Conservation (phyloP, 1,284 basidiomycete species). For the Lentinula novae-zelandiae region DNA sequence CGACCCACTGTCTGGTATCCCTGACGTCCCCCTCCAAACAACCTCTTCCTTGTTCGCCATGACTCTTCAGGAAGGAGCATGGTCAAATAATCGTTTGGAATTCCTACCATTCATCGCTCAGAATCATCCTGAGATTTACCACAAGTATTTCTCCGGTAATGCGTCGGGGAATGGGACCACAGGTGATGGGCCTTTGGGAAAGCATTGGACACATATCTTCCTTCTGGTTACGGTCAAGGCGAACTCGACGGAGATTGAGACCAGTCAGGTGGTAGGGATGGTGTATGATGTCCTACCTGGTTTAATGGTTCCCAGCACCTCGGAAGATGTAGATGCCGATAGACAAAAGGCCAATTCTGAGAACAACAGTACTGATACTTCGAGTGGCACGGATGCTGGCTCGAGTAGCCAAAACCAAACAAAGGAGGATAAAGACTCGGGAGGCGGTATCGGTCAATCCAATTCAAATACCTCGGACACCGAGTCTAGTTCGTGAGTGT, state of each 20-base stretch:
- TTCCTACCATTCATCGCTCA: background rate
- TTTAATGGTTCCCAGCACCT: background rate
- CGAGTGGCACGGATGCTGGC: too few relatives aligned
- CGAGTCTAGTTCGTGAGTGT: too few relatives aligned
- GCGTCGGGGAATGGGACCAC: background rate
- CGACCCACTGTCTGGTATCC: background rate
- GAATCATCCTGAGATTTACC: background rate
- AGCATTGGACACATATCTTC: constrained; percentile 4
- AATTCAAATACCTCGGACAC: too few relatives aligned
- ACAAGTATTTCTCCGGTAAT: background rate
- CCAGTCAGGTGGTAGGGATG: constrained; percentile 4
- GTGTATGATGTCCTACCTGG: constrained; percentile 1
- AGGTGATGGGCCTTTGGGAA: constrained; percentile 3
- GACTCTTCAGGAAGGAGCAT: constrained; percentile 1
- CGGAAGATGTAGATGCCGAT: background rate
- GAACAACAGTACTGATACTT: too few relatives aligned
- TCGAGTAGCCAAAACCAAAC: too few relatives aligned
- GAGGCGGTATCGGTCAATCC: too few relatives aligned
- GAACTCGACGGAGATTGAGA: constrained; percentile 10
- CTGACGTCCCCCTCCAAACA: background rate
- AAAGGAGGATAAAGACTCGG: too few relatives aligned
- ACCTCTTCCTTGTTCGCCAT: background rate
- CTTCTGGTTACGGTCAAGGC: constrained; percentile 6
- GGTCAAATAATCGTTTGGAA: background rate
- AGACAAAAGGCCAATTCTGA: too few relatives aligned